Evolutionary conservation across 2,329 filamentous ascomycete genomes (phyloP), one percentile per base, ranked within the genome.

Genomic region (Tolypocladium tundrense): DNA sequence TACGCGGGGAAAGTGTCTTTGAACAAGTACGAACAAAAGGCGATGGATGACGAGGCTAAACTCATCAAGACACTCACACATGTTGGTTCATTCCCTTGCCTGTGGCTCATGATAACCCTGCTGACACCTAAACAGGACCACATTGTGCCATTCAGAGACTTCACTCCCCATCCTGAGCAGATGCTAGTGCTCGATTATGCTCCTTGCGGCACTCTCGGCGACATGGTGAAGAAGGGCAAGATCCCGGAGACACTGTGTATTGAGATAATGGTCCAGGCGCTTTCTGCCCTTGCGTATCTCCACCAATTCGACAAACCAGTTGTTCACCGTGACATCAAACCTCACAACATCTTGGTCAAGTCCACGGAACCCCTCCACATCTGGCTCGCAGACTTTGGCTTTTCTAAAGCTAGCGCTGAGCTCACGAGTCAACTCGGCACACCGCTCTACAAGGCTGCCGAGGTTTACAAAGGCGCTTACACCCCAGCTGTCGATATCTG

Each of bases 141-240:
- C 6, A 31, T 31, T 31, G 27, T 31, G 27, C 27, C 27, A 31
- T 31, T 31, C 27, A 31, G 27, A 6, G 6, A 31, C 27, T 31
- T 31, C 27, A 31, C 27, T 5, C 1, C 1, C 27, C 1, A 31
- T 6, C 27, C 27, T 31, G 27, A 31, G 27, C 27, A 1, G 4
- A 31, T 31, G 27, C 27, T 31, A 6, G 27, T 31, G 27, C 27
- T 31, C 27, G 27, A 37, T 3, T 37, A 37, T 37, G 37, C 37
- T 16, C 37, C 37, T 39, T 39, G 5, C 6, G 37, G 41, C 41
- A 42, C 41, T 21, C 41, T 42, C 3, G 4, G 3, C 1, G n/a
- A 21, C 9, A 21, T 42, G 19, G 10, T 42, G 41, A 21, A 10
- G 5, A 1, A 10, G 9, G n/a, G 7, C 3, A 1, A 1, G 0